Percentiles rank a stretch among this genome's conserved stretches.
These are phyloP conservation scores for Camellia sinensis DNA, from an alignment of 148 eudicot genomes.

Conservation along the genomic window DNA sequence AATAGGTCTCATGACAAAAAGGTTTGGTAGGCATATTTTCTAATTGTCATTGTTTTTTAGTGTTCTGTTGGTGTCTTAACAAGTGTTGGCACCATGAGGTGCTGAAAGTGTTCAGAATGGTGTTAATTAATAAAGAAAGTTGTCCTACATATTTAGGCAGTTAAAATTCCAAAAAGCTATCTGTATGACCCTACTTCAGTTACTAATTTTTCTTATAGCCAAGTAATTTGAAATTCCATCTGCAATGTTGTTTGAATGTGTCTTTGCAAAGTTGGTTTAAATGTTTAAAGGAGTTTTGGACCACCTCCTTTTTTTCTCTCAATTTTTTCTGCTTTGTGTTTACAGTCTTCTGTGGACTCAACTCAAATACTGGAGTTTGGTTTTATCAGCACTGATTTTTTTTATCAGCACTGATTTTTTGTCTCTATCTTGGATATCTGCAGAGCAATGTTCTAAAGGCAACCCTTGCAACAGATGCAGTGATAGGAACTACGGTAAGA, in stretches of 20 bases:
- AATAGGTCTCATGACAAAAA: not conserved
- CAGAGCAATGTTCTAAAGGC: constrained; percentile 91
- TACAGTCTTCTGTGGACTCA: not conserved
- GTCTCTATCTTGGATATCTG: constrained; percentile 16
- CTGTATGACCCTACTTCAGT: not conserved
- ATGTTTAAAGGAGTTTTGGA: not conserved
- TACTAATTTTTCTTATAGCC: not conserved
- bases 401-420: constrained; percentile 6
- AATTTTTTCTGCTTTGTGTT: not conserved
- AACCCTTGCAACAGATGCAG: constrained; percentile 96
- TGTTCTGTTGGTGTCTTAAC: not conserved
- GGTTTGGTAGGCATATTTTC: not conserved
- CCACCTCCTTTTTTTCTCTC: not conserved
- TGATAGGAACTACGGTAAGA: constrained; percentile 79
- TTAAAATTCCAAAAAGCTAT: not conserved
- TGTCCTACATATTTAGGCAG: not conserved
- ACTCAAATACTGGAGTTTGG: constrained; percentile 1
- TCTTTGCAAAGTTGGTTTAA: not conserved
- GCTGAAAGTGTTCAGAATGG: not conserved
- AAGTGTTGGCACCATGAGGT: not conserved
- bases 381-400: constrained; percentile 4
- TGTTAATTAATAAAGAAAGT: not conserved
- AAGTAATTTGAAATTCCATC: not conserved
- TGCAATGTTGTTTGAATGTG: not conserved
- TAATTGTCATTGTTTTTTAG: not conserved